These are phyloP conservation scores for Prinsepia uniflora DNA, from an alignment of 306 rosid genomes.

Conservation along the genomic window DNA sequence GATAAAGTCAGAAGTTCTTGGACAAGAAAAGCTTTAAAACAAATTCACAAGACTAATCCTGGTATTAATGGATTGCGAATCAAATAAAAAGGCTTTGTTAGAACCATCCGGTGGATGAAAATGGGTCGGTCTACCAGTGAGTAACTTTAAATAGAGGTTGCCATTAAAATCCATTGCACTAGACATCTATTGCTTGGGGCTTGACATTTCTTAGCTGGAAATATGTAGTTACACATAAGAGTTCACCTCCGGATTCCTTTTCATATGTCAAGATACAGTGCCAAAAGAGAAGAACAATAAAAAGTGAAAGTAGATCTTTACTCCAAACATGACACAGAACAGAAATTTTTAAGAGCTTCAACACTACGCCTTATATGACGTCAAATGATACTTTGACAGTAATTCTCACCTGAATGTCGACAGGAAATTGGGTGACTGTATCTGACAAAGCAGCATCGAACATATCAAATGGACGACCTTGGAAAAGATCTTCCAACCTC, in stretches of 20 bases:
- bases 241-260: not conserved
- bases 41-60: not conserved
- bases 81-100: not conserved
- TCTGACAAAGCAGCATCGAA: slow-evolving; percentile 89
- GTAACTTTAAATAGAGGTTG: not conserved
- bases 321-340: not conserved
- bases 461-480: slow-evolving; percentile 85
- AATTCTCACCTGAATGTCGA: slow-evolving; percentile 68
- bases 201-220: not conserved
- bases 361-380: not conserved
- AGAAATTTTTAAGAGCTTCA: not conserved
- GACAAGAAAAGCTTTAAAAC: not conserved
- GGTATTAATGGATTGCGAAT: not conserved
- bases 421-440: slow-evolving; percentile 64
- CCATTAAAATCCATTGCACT: not conserved
- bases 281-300: not conserved
- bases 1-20: not conserved
- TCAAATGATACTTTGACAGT: not conserved
- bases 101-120: not conserved
- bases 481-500: slow-evolving; percentile 60
- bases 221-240: not conserved
- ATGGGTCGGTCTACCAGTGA: not conserved
- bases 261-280: not conserved
- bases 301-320: not conserved
- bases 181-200: slow-evolving; percentile 3